A percentile compares a stretch with the other conserved stretches of the same genome.
These are phyloP conservation scores for Cordyceps farinosa DNA, from an alignment of 2,329 filamentous ascomycete species.

Conservation along the genomic window DNA sequence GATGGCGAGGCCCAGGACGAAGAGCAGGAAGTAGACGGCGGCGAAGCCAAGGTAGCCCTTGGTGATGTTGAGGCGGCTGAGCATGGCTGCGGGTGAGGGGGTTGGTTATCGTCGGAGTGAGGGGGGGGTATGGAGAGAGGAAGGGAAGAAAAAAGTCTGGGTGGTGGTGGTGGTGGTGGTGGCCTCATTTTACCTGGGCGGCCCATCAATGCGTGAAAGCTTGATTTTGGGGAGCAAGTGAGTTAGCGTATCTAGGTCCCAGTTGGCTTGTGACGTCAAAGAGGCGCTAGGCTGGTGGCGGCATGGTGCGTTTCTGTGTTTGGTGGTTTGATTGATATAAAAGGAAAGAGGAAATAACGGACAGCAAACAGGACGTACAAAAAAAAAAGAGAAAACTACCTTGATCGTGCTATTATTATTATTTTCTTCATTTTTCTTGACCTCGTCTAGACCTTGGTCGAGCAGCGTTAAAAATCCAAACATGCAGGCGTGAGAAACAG, in stretches of 20 bases:
- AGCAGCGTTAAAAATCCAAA: too few species aligned
- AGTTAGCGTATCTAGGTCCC: neutral
- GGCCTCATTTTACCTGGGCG: neutral
- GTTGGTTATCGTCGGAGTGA: neutral
- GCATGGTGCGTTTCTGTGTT: neutral
- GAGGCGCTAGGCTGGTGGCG: neutral
- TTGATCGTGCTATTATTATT: too few species aligned
- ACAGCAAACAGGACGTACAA: too few species aligned
- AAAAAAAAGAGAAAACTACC: too few species aligned
- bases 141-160: neutral
- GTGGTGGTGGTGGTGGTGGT: neutral
- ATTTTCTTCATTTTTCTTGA: neutral
- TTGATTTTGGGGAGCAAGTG: neutral
- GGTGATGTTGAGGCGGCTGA: conserved; percentile 45
- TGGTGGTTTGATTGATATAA: neutral
- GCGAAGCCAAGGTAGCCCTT: conserved; percentile 54
- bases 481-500: too few species aligned
- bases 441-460: neutral
- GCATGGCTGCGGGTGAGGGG: conserved; percentile 25
- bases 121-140: neutral
- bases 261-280: conserved; percentile 10
- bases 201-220: neutral
- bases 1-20: conserved; percentile 72
- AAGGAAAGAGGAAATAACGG: too few species aligned
- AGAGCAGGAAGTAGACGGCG: conserved; percentile 68